A percentile compares a stretch with the other conserved stretches of the same genome.
phyloP scores from a whole-genome alignment of 306 rosid genomes.

The Castanea crenata region DNA sequence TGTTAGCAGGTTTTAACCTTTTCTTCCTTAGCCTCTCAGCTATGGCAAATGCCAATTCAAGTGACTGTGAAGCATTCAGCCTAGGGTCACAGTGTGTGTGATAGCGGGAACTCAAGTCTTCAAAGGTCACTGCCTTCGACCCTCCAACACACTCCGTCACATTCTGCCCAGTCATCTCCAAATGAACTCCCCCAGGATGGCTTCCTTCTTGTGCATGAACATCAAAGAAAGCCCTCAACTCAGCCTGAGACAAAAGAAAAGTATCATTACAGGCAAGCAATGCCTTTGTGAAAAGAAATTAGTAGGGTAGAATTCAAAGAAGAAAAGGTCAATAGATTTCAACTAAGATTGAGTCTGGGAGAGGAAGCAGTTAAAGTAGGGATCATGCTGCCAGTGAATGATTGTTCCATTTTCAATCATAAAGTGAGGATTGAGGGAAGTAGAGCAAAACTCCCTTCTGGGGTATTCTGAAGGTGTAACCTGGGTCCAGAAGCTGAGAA shows the following conservation, averaged over 20 bases:
- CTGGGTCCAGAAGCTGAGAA: background rate
- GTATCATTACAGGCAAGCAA: background rate
- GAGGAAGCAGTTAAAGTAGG: too few relatives aligned
- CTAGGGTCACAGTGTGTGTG: conserved; percentile 47
- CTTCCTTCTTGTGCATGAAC: conserved; percentile 52
- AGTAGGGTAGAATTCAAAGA: too few relatives aligned
- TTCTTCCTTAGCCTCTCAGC: conserved; percentile 35
- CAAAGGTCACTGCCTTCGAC: conserved; percentile 31
- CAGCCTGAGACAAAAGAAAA: conserved; percentile 27
- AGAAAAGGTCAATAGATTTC: too few relatives aligned
- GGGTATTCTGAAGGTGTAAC: too few relatives aligned
- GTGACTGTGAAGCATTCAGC: conserved; percentile 46
- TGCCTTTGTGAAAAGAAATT: too few relatives aligned
- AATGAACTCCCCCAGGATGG: conserved; percentile 46
- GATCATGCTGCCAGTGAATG: too few relatives aligned
- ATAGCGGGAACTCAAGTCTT: conserved; percentile 42
- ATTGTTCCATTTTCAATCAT: too few relatives aligned
- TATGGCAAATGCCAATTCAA: conserved; percentile 41
- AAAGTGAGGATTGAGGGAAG: too few relatives aligned
- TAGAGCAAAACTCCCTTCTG: too few relatives aligned
- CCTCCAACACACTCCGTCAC: conserved; percentile 48
- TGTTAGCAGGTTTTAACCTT: conserved; percentile 21
- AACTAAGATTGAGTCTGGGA: too few relatives aligned
- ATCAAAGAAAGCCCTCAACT: conserved; percentile 47
- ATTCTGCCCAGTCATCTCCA: conserved; percentile 51